A percentile compares a stretch with the other conserved stretches of the same genome.
Conservation (phyloP, 1,284 basidiomycete species). For the Microbotryum lychnidis-dioicae region DNA sequence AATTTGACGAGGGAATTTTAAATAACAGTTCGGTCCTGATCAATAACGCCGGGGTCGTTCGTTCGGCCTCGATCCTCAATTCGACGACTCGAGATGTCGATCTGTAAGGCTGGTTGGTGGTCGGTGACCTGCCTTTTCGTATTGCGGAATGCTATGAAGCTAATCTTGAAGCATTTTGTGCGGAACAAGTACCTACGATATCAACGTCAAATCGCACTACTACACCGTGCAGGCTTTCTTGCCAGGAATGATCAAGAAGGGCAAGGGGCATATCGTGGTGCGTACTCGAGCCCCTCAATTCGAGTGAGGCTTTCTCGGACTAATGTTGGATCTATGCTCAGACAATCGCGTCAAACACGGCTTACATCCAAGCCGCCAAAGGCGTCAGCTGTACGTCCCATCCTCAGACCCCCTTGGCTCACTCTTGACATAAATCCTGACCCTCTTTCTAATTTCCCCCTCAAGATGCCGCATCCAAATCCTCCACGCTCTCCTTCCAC, state of each 20-base stretch:
- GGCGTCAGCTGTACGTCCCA: conserved; percentile 17
- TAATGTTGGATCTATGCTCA: not conserved
- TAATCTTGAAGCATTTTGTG: too few relatives aligned
- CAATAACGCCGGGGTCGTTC: conserved; percentile 93
- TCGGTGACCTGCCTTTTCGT: not conserved
- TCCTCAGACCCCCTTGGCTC: not conserved
- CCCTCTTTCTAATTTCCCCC: not conserved
- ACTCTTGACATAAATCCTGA: not conserved
- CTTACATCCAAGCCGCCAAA: conserved; percentile 12
- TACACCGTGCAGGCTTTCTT: conserved; percentile 87
- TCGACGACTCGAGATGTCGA: conserved; percentile 65
- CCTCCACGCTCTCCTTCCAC: conserved; percentile 65
- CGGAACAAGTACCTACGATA: conserved; percentile 70
- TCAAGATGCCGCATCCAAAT: conserved; percentile 67
- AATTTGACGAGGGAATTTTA: conserved; percentile 36
- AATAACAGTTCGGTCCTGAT: conserved; percentile 67
- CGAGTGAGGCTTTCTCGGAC: too few relatives aligned
- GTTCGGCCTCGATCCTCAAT: conserved; percentile 77
- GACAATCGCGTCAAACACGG: conserved; percentile 22
- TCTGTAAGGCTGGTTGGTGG: conserved; percentile 50
- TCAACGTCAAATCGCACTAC: conserved; percentile 81
- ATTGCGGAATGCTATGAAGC: too few relatives aligned
- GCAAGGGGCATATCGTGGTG: conserved; percentile 70
- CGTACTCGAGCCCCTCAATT: conserved; percentile 31
- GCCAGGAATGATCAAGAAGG: conserved; percentile 72